Evolutionary conservation across 306 rosid genomes (phyloP).

Genomic region (Rosa rugosa): DNA sequence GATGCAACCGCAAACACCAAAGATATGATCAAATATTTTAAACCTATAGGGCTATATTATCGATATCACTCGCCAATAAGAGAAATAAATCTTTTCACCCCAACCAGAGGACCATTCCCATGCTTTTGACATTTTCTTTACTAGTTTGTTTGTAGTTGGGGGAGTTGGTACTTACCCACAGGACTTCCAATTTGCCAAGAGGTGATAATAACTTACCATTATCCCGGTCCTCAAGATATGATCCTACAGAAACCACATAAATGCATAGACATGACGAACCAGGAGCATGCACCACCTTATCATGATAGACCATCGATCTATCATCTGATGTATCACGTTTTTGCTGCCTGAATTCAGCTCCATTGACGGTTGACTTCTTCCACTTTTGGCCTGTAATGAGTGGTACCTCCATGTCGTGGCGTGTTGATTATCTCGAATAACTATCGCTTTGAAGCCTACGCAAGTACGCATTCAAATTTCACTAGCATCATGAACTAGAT

Average conservation of each 20-base stretch:
- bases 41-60: not conserved
- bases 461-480: not conserved
- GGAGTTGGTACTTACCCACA: not conserved
- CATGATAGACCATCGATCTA: not conserved
- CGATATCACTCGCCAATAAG: not conserved
- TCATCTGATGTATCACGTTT: not conserved
- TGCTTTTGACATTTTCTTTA: not conserved
- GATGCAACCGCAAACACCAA: not conserved
- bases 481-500: not conserved
- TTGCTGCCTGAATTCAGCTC: not conserved
- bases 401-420: not conserved
- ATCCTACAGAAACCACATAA: not conserved
- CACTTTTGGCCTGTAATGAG: not conserved
- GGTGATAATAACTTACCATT: not conserved
- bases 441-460: not conserved
- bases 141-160: not conserved
- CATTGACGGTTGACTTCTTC: constrained; percentile 3
- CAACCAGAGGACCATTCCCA: not conserved
- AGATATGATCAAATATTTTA: not conserved
- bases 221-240: not conserved
- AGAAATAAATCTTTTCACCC: not conserved
- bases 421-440: not conserved
- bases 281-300: not conserved
- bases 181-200: not conserved
- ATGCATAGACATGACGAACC: not conserved